Conservation (phyloP, 164 flowering plant species). For the Tinospora cordifolia region DNA sequence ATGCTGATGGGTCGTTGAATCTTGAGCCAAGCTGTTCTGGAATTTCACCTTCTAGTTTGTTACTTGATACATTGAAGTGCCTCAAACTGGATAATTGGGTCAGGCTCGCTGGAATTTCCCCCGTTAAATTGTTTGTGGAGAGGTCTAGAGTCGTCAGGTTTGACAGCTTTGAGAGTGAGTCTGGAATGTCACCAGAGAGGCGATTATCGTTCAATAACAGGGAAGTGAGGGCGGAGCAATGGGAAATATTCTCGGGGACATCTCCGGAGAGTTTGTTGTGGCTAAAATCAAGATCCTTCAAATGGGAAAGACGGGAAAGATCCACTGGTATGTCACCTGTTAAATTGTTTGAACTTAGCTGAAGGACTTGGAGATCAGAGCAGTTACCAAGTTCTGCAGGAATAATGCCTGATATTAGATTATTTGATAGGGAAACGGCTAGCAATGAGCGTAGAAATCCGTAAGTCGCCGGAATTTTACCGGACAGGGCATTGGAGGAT, state of each 20-base stretch:
- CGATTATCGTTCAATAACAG: slow-evolving; percentile 37
- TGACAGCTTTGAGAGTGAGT: slow-evolving; percentile 33
- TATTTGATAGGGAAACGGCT: slow-evolving; percentile 45
- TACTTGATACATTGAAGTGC: slow-evolving; percentile 39
- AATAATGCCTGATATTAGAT: slow-evolving; percentile 34
- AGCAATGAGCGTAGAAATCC: slow-evolving; percentile 42
- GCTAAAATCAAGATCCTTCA: slow-evolving; percentile 47
- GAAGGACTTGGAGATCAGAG: slow-evolving; percentile 40
- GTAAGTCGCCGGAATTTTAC: slow-evolving; percentile 45
- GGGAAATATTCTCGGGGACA: slow-evolving; percentile 35
- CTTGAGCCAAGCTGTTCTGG: slow-evolving; percentile 51
- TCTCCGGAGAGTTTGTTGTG: slow-evolving; percentile 35
- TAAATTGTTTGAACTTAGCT: slow-evolving; percentile 42
- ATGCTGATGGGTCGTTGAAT: slow-evolving; percentile 48
- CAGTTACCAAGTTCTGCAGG: slow-evolving; percentile 56
- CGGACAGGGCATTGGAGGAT: slow-evolving; percentile 43
- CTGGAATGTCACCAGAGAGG: slow-evolving; percentile 46
- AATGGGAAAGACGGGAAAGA: slow-evolving; percentile 36
- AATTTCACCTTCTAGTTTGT: slow-evolving; percentile 54
- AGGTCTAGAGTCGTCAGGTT: slow-evolving; percentile 35
- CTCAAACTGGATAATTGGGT: slow-evolving; percentile 25
- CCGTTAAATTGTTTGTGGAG: slow-evolving; percentile 47
- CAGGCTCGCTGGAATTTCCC: slow-evolving; percentile 39
- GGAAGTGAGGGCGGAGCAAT: slow-evolving; percentile 27
- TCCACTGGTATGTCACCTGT: slow-evolving; percentile 37